Percentiles rank a stretch among this genome's conserved stretches.
phyloP scores from a whole-genome alignment of 1,284 basidiomycete species.

The Cryptococcus sp. region DNA sequence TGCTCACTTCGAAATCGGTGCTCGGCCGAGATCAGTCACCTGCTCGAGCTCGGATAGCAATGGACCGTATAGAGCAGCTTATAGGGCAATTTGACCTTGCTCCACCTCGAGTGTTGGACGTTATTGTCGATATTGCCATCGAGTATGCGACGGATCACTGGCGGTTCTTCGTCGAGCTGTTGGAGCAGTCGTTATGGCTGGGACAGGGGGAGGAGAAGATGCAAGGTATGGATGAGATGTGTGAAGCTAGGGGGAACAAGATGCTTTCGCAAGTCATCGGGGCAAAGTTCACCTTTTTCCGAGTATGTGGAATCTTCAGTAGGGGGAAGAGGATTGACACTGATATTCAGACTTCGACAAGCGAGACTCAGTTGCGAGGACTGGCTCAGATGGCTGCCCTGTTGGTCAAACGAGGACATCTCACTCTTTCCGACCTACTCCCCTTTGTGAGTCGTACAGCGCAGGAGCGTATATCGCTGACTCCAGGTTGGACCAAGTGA shows the following conservation, averaged over 20 bases:
- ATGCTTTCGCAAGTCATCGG: slow-evolving; percentile 87
- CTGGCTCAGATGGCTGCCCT: slow-evolving; percentile 60
- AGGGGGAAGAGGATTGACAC: background rate
- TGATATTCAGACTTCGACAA: slow-evolving; percentile 50
- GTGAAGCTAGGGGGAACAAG: slow-evolving; percentile 51
- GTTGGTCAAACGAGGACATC: slow-evolving; percentile 79
- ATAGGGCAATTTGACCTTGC: slow-evolving; percentile 96
- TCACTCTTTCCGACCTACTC: slow-evolving; percentile 70
- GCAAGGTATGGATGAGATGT: slow-evolving; percentile 43
- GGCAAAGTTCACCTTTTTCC: slow-evolving; percentile 90
- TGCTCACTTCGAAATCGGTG: slow-evolving; percentile 64
- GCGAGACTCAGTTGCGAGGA: slow-evolving; percentile 23
- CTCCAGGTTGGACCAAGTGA: slow-evolving; percentile 11
- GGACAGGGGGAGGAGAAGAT: slow-evolving; percentile 16
- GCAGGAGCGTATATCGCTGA: slow-evolving; percentile 12
- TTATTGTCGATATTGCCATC: slow-evolving; percentile 86
- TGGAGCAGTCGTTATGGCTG: slow-evolving; percentile 78
- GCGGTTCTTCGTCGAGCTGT: slow-evolving; percentile 82
- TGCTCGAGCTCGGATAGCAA: slow-evolving; percentile 65
- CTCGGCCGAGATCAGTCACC: slow-evolving; percentile 29
- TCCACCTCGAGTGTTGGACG: slow-evolving; percentile 86
- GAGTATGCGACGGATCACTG: slow-evolving; percentile 76
- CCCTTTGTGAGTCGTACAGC: slow-evolving; percentile 25
- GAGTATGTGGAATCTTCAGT: slow-evolving; percentile 52
- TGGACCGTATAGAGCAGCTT: slow-evolving; percentile 78